Evolutionary conservation across 2,329 filamentous ascomycete genomes (phyloP).

Genomic region (Colletotrichum sp.): DNA sequence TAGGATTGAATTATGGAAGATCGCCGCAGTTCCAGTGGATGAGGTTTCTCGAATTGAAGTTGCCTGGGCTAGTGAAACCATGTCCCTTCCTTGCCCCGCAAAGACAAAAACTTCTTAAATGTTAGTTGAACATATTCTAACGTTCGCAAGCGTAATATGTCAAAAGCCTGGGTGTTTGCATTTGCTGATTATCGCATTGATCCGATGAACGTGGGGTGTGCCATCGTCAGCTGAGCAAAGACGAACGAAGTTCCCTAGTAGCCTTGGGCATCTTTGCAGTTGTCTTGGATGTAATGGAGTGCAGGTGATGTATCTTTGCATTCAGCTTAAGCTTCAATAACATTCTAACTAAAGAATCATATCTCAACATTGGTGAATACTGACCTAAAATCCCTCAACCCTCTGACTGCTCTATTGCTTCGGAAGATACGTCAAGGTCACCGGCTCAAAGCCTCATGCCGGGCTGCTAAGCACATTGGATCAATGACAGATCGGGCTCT

Average conservation of each 20-base stretch:
- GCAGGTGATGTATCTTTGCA: neutral
- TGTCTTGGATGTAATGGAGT: neutral
- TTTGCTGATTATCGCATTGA: neutral
- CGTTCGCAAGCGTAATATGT: neutral
- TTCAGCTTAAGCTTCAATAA: accelerated
- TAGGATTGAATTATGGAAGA: neutral
- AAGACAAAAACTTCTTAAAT: neutral
- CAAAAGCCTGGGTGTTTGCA: accelerated
- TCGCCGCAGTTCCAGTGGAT: neutral
- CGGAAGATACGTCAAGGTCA: neutral
- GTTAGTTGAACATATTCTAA: accelerated
- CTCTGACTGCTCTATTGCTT: neutral
- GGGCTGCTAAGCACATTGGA: accelerated
- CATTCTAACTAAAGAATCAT: neutral
- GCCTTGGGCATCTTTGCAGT: neutral
- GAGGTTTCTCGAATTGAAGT: neutral
- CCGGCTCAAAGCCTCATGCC: neutral
- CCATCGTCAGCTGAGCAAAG: neutral
- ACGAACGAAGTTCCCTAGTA: neutral
- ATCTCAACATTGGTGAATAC: neutral
- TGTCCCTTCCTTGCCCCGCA: neutral
- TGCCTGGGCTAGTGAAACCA: neutral
- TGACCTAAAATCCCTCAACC: neutral
- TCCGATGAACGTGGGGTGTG: neutral
- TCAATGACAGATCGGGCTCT: neutral